Evolutionary conservation across 148 eudicot genomes (phyloP), one percentile per base, ranked within the genome.

Genomic region (Silene uniflora): DNA sequence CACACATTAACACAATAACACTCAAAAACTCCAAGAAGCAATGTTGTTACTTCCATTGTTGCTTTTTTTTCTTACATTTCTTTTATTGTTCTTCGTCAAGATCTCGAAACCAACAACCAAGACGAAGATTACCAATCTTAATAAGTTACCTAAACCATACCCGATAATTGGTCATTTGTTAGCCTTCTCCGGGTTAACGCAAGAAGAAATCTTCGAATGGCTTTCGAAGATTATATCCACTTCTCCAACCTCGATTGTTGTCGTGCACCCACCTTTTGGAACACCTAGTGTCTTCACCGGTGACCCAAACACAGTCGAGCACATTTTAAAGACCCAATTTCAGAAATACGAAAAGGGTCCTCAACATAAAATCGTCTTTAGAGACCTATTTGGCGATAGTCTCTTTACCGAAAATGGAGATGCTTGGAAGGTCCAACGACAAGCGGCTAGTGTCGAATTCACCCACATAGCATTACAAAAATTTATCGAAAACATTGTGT

Each of bases 381-480:
- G 16, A 1, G 91, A 88, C 11, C 56, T 88, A 2, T 67, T 88
- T 6, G 88, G 91, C 6, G 71, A 82, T 46, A 87, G 88, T 27
- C 76, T 85, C 9, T 82, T 88, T 63, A 76, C 76, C 24, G 75
- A 29, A 13, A 84, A 88, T 14, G 84, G 87, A 3, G 83, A 84
- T 10, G 69, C 70, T 5, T 87, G 90, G 88, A 87, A 85, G 69
- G 68, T 58, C 47, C 90, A 87, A 62, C 82, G 90, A 2, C 79
- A 76, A 10, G 32, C 81, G 0, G 71, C 80, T 11, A 82, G 86
- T 77, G 77, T 69, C 7, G 89, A 84, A 55, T 84, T 88, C 76
- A 67, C 35, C 39, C 67, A 63, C 27, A 80, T 67, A 44, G 80
- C 85, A 0, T 62, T 88, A 11, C 55, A 84, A 19, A 84, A 79